These are phyloP conservation scores for Elsinoe arachidis DNA, from an alignment of 2,329 filamentous ascomycete genomes.

Conservation along the genomic window DNA sequence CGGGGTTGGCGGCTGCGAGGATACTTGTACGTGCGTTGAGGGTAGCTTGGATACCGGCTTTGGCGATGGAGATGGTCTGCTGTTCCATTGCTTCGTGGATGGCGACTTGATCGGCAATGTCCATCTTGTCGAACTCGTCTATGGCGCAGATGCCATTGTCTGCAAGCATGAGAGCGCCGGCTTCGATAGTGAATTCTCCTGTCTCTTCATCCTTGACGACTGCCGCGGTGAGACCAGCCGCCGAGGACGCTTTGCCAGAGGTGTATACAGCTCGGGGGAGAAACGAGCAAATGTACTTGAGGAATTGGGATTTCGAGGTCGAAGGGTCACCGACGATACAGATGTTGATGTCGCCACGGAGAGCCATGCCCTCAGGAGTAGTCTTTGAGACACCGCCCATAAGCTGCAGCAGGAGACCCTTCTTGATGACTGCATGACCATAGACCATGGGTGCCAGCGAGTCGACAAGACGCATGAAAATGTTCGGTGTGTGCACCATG, in stretches of 20 bases:
- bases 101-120: conserved; percentile 90
- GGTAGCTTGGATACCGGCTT: conserved; percentile 95
- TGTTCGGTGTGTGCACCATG: conserved; percentile 93
- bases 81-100: conserved; percentile 99
- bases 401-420: conserved; percentile 84
- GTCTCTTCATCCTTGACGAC: conserved; percentile 98
- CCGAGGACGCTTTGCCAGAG: conserved; percentile 93
- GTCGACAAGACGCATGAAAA: conserved; percentile 85
- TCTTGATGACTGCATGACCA: conserved; percentile 95
- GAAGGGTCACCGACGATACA: conserved; percentile 96
- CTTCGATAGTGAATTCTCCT: conserved; percentile 97
- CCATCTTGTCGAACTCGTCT: conserved; percentile 99
- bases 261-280: conserved; percentile 96
- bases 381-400: conserved; percentile 93
- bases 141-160: conserved; percentile 97
- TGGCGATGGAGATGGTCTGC: conserved; percentile 97
- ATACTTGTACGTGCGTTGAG: conserved; percentile 93
- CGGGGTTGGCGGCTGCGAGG: conserved; percentile 89
- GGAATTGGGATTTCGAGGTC: conserved; percentile 94
- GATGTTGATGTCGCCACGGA: conserved; percentile 97
- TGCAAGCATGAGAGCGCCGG: conserved; percentile 92
- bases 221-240: conserved; percentile 91
- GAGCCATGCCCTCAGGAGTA: conserved; percentile 87
- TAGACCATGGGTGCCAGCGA: conserved; percentile 96
- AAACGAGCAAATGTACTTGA: conserved; percentile 96